Evolutionary conservation across 1,284 basidiomycete genomes (phyloP), one percentile per base, ranked within the genome.

Genomic region (Puccinia hordei): DNA sequence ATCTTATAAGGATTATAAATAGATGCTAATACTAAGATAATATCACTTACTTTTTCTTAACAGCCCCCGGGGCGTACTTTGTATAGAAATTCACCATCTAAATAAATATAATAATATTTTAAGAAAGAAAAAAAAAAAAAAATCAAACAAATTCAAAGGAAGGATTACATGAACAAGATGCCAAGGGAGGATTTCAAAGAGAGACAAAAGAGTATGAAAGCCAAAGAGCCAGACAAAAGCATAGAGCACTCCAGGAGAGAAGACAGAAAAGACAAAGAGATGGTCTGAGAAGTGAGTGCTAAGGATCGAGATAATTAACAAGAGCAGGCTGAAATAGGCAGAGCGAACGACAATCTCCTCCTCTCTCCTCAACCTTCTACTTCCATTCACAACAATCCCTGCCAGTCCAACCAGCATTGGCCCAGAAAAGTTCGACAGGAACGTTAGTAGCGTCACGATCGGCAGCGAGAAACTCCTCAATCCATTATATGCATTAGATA

Each of bases 401-500:
- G 6, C 41, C 35, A 49, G n/a, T 30, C 81, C 35, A 41, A 71
- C 59, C 46, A 82, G 77, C 46, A 82, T 41, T 0, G 83, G 82
- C 33, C 81, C 81, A 49, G 83, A 82, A 61, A 82, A 83, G 78
- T 83, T 83, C 57, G 83, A 81, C 68, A 82, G 53, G 73, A 80
- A 83, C 27, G 83, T 82, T 46, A 83, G 79, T 57, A 82, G n/a
- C 44, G 81, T 49, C 55, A 83, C 83, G 44, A 81, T 77, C 2
- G 74, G 71, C 66, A 83, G 19, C 9, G 81, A 81, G 66, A 82
- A 83, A 17, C 80, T 61, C 0, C 49, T 17, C 19, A 83, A 51
- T 59, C 82, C 83, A 35, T 81, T 83, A 75, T 83, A 83, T 0
- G 82, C 80, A 55, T 82, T 80, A 4, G 83, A 83, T 24, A 83